Evolutionary conservation across 2,329 filamentous ascomycete species (phyloP), one percentile per base, ranked within the genome.

Genomic region (Neonectria magnoliae): DNA sequence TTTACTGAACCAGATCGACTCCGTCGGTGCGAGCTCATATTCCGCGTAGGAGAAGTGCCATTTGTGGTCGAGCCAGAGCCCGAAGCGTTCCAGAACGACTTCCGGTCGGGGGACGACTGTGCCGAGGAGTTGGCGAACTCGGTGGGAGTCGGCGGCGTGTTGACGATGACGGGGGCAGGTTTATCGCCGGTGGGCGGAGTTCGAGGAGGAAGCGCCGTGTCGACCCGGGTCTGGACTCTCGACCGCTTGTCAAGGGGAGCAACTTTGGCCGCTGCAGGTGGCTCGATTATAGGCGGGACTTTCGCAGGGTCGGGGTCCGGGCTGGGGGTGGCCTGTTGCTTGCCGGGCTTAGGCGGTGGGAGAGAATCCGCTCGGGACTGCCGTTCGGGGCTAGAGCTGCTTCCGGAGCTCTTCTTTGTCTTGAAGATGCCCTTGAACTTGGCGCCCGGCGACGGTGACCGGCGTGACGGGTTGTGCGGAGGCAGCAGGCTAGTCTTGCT

Each of bases 21-120:
- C 69, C 85, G 82, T 73, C 83, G 79, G 66, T 94, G 92, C 62
- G 90, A 88, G 80, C 90, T 93, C 88, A 93, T 92, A 74, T 87
- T 91, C 73, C 88, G 89, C 70, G 89, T 86, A 41, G 87, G 83
- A 68, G 90, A 89, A 50, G 88, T 84, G 66, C 90, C 86, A 84
- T 86, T 82, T 68, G 84, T 56, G 63, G 76, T 76, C 16, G 71
- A 60, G 66, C 70, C 71, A 7, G 70, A 70, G 59, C 69, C 71
- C 16, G 67, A 64, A 56, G 65, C 70, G 59, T 75, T 68, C 71
- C 71, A 74, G 60, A 75, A 67, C 41, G 74, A 71, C 65, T 66
- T 78, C 61, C 68, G 75, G n/a, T 75, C 70, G 59, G 75, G 69
- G 52, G 75, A 73, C 18, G 71, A 70, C 51, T 68, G 68, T 9